phyloP scores from a whole-genome alignment of 2,329 filamentous ascomycete species.

The Aaosphaeria arxii region DNA sequence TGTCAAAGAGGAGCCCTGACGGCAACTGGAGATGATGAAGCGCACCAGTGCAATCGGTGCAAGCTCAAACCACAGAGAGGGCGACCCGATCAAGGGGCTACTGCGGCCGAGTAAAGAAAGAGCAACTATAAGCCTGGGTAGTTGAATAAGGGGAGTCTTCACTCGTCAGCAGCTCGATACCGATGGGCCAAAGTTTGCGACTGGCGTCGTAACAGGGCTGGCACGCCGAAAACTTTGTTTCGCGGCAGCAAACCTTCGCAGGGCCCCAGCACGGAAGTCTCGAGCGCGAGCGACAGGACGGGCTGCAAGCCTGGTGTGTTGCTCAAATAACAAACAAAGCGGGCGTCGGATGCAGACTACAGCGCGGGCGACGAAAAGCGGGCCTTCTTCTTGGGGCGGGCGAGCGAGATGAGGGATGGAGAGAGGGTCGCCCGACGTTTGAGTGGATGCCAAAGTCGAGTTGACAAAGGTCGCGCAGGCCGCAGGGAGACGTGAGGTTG shows the following conservation, averaged over 20 bases:
- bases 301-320: not conserved
- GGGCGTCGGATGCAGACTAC: too few species aligned
- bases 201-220: slow-evolving; percentile 36
- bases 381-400: not conserved
- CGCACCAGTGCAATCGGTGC: slow-evolving; percentile 6
- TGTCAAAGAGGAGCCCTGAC: slow-evolving; percentile 24
- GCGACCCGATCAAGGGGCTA: slow-evolving; percentile 6
- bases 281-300: not conserved
- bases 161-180: slow-evolving; percentile 23
- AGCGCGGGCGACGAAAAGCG: not conserved
- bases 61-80: not conserved
- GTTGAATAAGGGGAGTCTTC: slow-evolving; percentile 25
- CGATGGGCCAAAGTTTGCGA: slow-evolving; percentile 33
- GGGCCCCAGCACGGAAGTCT: slow-evolving; percentile 5
- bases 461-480: too few species aligned
- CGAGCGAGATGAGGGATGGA: not conserved
- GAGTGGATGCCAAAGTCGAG: too few species aligned
- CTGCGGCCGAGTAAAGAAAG: slow-evolving; percentile 7
- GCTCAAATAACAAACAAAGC: not conserved
- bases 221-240: slow-evolving; percentile 37
- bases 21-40: slow-evolving; percentile 21
- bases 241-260: slow-evolving; percentile 26
- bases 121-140: slow-evolving; percentile 21
- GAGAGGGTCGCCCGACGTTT: not conserved
- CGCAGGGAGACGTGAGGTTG: not conserved